phyloP scores from a whole-genome alignment of 202 grass and related monocot genomes.

The Carex sylvatica region DNA sequence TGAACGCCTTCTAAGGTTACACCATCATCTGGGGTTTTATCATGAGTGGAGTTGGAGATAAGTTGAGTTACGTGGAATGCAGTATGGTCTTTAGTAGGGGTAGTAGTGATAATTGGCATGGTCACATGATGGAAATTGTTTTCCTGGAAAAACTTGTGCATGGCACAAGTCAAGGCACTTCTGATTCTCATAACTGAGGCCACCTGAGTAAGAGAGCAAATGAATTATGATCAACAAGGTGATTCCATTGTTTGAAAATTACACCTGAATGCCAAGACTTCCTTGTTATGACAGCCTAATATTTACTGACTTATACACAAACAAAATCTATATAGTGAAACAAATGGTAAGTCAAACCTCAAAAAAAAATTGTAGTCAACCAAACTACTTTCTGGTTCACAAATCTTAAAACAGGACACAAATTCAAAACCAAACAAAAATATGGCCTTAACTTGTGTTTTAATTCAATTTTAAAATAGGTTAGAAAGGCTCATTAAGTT shows the following conservation, averaged over 20 bases:
- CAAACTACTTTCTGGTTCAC: background rate
- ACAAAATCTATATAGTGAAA: background rate
- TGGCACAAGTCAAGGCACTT: slow-evolving; percentile 34
- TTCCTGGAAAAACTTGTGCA: slow-evolving; percentile 48
- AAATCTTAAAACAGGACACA: background rate
- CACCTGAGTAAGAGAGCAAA: slow-evolving; percentile 33
- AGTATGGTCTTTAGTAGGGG: slow-evolving; percentile 14
- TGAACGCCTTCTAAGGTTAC: slow-evolving; percentile 37
- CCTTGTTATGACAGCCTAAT: background rate
- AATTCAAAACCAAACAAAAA: background rate
- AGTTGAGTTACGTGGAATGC: slow-evolving; percentile 40
- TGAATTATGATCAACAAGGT: background rate
- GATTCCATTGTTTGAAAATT: background rate
- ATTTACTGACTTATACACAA: background rate
- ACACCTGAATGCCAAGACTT: background rate
- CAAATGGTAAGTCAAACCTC: background rate
- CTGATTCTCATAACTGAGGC: slow-evolving; percentile 51
- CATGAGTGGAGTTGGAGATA: slow-evolving; percentile 7
- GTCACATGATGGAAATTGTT: slow-evolving; percentile 58
- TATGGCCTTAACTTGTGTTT: background rate
- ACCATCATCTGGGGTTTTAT: slow-evolving; percentile 22
- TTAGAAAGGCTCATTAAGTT: background rate
- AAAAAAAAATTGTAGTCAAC: background rate
- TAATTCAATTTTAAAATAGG: background rate
- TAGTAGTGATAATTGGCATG: slow-evolving; percentile 50